These are phyloP conservation scores for Pyropia yezoensis DNA, from an alignment of 23 red algal species.

Conservation along the genomic window DNA sequence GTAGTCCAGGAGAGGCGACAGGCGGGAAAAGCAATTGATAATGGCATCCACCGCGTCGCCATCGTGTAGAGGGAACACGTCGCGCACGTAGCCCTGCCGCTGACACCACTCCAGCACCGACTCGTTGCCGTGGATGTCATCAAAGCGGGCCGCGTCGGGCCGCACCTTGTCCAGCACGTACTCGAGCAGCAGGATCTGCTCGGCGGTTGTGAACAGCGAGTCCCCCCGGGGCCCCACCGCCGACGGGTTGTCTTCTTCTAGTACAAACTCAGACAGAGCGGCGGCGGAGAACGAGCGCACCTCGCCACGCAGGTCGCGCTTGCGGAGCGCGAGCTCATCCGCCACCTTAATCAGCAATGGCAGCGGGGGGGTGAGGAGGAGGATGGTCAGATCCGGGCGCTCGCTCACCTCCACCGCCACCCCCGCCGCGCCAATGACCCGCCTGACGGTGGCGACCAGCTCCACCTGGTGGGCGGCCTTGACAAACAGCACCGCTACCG, in stretches of 20 bases:
- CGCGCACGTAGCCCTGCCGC: slow-evolving; percentile 54
- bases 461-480: too few relatives aligned
- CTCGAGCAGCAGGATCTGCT: slow-evolving; percentile 51
- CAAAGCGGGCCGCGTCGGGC: slow-evolving; percentile 31
- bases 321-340: slow-evolving; percentile 49
- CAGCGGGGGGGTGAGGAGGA: slow-evolving; percentile 46
- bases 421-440: too few relatives aligned
- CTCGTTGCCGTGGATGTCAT: slow-evolving; percentile 61
- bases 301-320: slow-evolving; percentile 48
- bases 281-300: slow-evolving; percentile 39
- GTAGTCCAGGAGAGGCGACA: slow-evolving; percentile 25
- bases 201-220: slow-evolving; percentile 38
- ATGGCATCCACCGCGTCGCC: slow-evolving; percentile 18
- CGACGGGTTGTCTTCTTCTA: not conserved
- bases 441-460: too few relatives aligned
- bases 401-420: too few relatives aligned
- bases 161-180: slow-evolving; percentile 46
- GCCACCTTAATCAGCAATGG: slow-evolving; percentile 27
- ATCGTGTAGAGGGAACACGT: slow-evolving; percentile 80
- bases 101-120: slow-evolving; percentile 75
- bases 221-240: not conserved
- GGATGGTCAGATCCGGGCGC: slow-evolving; percentile 12
- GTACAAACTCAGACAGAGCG: slow-evolving; percentile 16
- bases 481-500: too few relatives aligned
- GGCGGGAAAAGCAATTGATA: slow-evolving; percentile 21